Conservation (phyloP, 2,329 filamentous ascomycete species). For the Trichophyton equinum region DNA sequence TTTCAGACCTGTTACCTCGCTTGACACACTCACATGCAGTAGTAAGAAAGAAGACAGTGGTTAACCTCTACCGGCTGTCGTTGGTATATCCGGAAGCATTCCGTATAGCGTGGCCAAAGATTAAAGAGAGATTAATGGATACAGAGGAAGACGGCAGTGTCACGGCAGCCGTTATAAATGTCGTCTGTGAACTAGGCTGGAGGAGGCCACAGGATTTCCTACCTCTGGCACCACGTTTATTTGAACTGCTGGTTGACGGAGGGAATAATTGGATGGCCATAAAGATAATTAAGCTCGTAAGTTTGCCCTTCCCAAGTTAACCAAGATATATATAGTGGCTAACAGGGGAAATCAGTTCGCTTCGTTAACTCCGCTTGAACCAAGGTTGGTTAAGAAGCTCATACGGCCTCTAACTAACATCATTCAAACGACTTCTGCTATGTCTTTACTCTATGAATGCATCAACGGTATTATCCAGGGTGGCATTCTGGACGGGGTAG, state of each 20-base stretch:
- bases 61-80: conserved; percentile 84
- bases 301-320: conserved; percentile 19
- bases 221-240: conserved; percentile 77
- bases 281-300: conserved; percentile 89
- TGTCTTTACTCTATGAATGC: conserved; percentile 97
- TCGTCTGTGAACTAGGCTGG: conserved; percentile 92
- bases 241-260: conserved; percentile 80
- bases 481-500: conserved; percentile 73
- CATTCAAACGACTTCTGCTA: conserved; percentile 86
- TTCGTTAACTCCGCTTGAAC: conserved; percentile 82
- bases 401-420: conserved; percentile 82
- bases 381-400: conserved; percentile 79
- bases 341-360: conserved; percentile 55
- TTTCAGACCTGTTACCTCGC: conserved; percentile 74
- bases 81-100: conserved; percentile 94
- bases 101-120: conserved; percentile 88
- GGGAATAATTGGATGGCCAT: conserved; percentile 99
- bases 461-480: conserved; percentile 98
- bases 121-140: conserved; percentile 87
- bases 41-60: conserved; percentile 89
- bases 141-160: conserved; percentile 82
- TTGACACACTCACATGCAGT: conserved; percentile 73
- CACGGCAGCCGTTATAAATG: conserved; percentile 90
- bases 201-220: conserved; percentile 86
- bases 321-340: conserved; percentile 8